Percentiles rank a stretch among this genome's conserved stretches.
phyloP scores from a whole-genome alignment of 2,329 filamentous ascomycete species.

The Aspergillus pseudoviridinutans region DNA sequence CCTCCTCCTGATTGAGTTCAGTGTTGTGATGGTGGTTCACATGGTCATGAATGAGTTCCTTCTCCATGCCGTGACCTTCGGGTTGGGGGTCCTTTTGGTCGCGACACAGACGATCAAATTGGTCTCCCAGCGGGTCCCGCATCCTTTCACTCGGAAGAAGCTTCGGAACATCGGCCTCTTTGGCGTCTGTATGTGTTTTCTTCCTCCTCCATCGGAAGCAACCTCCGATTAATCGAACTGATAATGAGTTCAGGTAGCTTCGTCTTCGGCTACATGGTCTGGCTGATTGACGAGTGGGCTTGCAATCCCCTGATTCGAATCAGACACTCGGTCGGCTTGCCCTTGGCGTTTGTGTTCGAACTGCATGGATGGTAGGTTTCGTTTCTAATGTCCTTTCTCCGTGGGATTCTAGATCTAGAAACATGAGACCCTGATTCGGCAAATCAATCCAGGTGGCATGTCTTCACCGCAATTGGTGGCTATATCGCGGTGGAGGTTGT shows the following conservation, averaged over 20 bases:
- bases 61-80: conserved; percentile 38
- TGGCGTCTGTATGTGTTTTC: conserved; percentile 19
- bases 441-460: conserved; percentile 36
- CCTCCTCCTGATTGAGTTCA: conserved; percentile 18
- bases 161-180: conserved; percentile 18
- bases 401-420: neutral
- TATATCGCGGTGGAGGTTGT: conserved; percentile 39
- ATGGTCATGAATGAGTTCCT: conserved; percentile 45
- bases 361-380: conserved; percentile 41
- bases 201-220: too few relatives aligned
- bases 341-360: conserved; percentile 38
- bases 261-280: conserved; percentile 36
- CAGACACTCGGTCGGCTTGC: conserved; percentile 31
- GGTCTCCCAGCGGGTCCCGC: conserved; percentile 30
- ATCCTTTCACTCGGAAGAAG: conserved; percentile 20
- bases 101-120: conserved; percentile 26
- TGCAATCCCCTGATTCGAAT: conserved; percentile 27
- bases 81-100: conserved; percentile 33
- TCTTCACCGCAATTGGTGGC: conserved; percentile 42
- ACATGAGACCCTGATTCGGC: neutral
- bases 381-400: neutral
- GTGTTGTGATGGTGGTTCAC: conserved; percentile 39
- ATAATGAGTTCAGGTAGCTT: conserved; percentile 27
- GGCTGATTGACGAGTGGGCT: conserved; percentile 38
- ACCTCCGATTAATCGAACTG: neutral